phyloP scores from a whole-genome alignment of 2,329 filamentous ascomycete genomes.

The Botryotinia convoluta region DNA sequence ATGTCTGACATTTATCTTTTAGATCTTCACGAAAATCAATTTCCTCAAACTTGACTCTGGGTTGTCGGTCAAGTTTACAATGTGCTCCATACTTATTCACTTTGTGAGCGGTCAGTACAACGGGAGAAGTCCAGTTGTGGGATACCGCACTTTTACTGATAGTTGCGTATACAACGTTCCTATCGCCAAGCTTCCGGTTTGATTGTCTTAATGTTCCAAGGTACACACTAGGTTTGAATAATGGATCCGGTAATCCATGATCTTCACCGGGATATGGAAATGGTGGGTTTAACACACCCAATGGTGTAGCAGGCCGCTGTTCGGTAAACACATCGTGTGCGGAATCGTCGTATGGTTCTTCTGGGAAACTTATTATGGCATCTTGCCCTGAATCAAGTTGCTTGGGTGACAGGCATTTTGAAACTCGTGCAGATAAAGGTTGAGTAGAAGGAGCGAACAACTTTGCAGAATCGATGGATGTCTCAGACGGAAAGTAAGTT shows the following conservation, averaged over 20 bases:
- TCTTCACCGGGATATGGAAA: not conserved
- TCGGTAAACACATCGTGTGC: constrained; percentile 3
- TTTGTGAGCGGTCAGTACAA: constrained; percentile 12
- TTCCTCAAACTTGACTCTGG: constrained; percentile 1
- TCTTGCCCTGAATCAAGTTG: not conserved
- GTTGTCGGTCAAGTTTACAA: constrained; percentile 6
- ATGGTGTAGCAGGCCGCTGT: constrained; percentile 2
- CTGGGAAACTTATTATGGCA: not conserved
- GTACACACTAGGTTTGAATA: constrained; percentile 5
- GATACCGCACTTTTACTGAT: not conserved
- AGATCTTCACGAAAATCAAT: constrained; percentile 3
- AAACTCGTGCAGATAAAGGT: not conserved
- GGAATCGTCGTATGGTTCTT: not conserved
- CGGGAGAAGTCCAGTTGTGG: not conserved
- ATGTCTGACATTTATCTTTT: constrained; percentile 1
- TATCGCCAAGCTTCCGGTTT: not conserved
- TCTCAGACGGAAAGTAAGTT: constrained; percentile 1
- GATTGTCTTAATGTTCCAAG: constrained; percentile 5
- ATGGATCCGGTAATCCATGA: constrained; percentile 4
- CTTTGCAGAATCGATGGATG: constrained; percentile 2
- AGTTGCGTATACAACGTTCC: constrained; percentile 8
- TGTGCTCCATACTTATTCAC: constrained; percentile 8
- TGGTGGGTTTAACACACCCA: constrained; percentile 1
- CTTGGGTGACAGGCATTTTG: not conserved
- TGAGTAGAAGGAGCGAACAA: constrained; percentile 11